Percentiles rank a stretch among this genome's conserved stretches.
Evolutionary conservation across 805 yeast species (phyloP).

Genomic region (Candida montana): DNA sequence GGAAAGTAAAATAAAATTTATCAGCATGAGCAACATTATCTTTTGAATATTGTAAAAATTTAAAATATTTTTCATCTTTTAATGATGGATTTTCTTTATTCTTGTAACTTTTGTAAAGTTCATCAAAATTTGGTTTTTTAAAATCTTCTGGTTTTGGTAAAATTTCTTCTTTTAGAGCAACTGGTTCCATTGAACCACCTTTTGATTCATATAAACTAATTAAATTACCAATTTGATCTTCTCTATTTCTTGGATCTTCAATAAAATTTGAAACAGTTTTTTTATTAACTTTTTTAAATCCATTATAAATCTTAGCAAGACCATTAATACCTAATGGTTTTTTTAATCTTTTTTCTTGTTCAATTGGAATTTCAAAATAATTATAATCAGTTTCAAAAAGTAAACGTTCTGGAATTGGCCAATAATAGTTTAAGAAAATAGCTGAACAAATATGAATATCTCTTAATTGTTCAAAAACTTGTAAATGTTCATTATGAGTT

Average conservation of each 20-base stretch:
- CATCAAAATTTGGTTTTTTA: slow-evolving; percentile 15
- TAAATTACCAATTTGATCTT: slow-evolving; percentile 6
- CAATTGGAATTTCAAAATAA: slow-evolving; percentile 21
- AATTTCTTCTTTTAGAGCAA: slow-evolving; percentile 11
- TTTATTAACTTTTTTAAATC: not conserved
- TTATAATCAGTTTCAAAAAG: slow-evolving; percentile 24
- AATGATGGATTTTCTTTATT: slow-evolving; percentile 12
- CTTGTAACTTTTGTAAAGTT: slow-evolving; percentile 11
- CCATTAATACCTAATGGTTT: slow-evolving; percentile 20
- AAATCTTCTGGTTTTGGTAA: slow-evolving; percentile 15
- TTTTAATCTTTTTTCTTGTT: slow-evolving; percentile 14
- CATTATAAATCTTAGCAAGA: slow-evolving; percentile 13
- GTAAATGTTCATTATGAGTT: slow-evolving; percentile 7
- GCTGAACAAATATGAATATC: slow-evolving; percentile 26
- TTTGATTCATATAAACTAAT: slow-evolving; percentile 6
- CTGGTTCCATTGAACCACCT: slow-evolving; percentile 8
- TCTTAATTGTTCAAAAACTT: slow-evolving; percentile 24
- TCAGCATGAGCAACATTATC: slow-evolving; percentile 19
- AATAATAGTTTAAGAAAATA: slow-evolving; percentile 23
- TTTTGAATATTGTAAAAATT: slow-evolving; percentile 23
- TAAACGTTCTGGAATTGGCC: slow-evolving; percentile 25
- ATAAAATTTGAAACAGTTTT: not conserved
- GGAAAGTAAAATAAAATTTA: slow-evolving; percentile 25
- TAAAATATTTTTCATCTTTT: slow-evolving; percentile 21
- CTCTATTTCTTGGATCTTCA: slow-evolving; percentile 7